These are phyloP conservation scores for Populus tomentosa DNA, from an alignment of 441 rosid genomes.

Conservation along the genomic window DNA sequence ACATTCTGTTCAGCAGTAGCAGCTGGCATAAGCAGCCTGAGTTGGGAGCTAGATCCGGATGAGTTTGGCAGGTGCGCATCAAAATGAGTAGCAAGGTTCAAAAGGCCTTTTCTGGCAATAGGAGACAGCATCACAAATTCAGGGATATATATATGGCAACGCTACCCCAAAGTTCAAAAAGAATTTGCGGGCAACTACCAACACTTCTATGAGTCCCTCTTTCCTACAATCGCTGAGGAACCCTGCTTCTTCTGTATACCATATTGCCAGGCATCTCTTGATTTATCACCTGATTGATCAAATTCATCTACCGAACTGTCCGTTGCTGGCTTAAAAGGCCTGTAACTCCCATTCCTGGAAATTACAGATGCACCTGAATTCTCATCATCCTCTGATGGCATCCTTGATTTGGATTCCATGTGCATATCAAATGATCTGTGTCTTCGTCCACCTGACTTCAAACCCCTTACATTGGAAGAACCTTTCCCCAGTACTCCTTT, in stretches of 20 bases:
- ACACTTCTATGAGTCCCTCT: slow-evolving; percentile 49
- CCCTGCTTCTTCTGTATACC: slow-evolving; percentile 60
- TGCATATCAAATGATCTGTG: slow-evolving; percentile 58
- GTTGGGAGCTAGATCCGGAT: not conserved
- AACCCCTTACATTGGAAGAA: slow-evolving; percentile 50
- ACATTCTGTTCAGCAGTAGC: not conserved
- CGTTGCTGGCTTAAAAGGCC: slow-evolving; percentile 34
- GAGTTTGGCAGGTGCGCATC: slow-evolving; percentile 10
- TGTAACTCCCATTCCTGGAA: slow-evolving; percentile 56
- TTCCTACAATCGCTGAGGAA: slow-evolving; percentile 45
- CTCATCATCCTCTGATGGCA: slow-evolving; percentile 69
- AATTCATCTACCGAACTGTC: slow-evolving; percentile 58
- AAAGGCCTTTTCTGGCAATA: slow-evolving; percentile 13
- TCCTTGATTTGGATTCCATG: slow-evolving; percentile 61
- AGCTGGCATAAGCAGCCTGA: not conserved
- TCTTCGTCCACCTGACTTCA: slow-evolving; percentile 61
- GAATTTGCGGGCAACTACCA: slow-evolving; percentile 12
- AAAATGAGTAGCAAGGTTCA: slow-evolving; percentile 8
- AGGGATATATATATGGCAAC: not conserved
- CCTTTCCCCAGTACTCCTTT: slow-evolving; percentile 62
- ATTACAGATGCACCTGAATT: slow-evolving; percentile 38
- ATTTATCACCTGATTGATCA: slow-evolving; percentile 54
- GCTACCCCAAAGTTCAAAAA: not conserved
- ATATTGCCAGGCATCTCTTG: slow-evolving; percentile 77
- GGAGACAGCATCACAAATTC: slow-evolving; percentile 9